Conservation (phyloP, 2,329 filamentous ascomycete genomes). For the Colletotrichum australisinense region DNA sequence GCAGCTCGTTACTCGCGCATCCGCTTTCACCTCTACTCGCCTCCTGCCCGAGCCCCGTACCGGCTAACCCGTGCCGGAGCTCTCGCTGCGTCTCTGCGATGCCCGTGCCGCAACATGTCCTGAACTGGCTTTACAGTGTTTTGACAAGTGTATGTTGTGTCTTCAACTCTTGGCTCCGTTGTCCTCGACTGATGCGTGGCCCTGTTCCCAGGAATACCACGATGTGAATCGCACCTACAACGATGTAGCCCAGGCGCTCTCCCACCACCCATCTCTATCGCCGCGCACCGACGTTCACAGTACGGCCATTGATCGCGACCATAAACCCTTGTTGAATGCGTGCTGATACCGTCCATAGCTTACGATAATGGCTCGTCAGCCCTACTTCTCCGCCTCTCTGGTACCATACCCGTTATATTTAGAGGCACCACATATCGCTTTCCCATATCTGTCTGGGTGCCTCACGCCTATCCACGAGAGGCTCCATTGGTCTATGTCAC, state of each 20-base stretch:
- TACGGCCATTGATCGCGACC: slow-evolving; percentile 55
- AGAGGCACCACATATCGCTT: slow-evolving; percentile 91
- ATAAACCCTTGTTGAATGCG: background rate
- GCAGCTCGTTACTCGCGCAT: background rate
- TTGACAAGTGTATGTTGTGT: slow-evolving; percentile 73
- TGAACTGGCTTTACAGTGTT: slow-evolving; percentile 96
- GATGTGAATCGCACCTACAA: slow-evolving; percentile 94
- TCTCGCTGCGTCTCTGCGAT: slow-evolving; percentile 49
- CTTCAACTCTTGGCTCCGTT: background rate
- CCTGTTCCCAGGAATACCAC: slow-evolving; percentile 79
- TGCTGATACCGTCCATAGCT: slow-evolving; percentile 62
- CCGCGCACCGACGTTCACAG: slow-evolving; percentile 96
- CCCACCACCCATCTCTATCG: slow-evolving; percentile 81
- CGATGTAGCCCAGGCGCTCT: slow-evolving; percentile 86
- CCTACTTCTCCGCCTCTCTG: slow-evolving; percentile 85
- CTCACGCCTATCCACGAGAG: slow-evolving; percentile 88
- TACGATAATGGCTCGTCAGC: slow-evolving; percentile 90
- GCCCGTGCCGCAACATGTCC: slow-evolving; percentile 87
- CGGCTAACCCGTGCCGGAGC: background rate
- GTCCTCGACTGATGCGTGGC: slow-evolving; percentile 17
- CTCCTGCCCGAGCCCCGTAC: background rate
- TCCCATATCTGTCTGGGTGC: slow-evolving; percentile 92
- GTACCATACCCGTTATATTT: slow-evolving; percentile 92
- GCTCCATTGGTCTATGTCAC: slow-evolving; percentile 90
- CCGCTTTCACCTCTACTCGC: background rate